Evolutionary conservation across 169 alveolate species (phyloP).

Genomic region (Plasmodium vivax): DNA sequence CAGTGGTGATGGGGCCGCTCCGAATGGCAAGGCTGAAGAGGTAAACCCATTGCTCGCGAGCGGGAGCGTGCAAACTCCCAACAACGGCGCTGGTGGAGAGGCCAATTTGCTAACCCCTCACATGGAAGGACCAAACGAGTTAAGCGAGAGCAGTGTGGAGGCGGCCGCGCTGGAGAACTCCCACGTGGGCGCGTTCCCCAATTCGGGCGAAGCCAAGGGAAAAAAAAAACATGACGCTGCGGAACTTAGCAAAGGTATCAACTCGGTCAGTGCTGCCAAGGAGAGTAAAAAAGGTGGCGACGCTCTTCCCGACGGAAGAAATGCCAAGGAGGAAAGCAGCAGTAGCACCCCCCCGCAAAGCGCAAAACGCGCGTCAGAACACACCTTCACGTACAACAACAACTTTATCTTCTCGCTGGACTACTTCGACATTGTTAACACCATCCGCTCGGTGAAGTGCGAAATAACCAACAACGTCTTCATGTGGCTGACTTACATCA

Average conservation of each 20-base stretch:
- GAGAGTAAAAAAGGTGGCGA: background rate
- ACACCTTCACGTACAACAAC: conserved; percentile 35
- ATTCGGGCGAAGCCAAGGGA: background rate
- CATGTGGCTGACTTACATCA: conserved; percentile 69
- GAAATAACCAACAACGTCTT: conserved; percentile 59
- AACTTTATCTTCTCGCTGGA: conserved; percentile 44
- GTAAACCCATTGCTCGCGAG: background rate
- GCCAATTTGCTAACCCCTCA: background rate
- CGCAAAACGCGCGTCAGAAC: background rate
- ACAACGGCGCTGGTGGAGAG: background rate
- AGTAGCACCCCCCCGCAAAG: background rate
- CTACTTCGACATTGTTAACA: conserved; percentile 56
- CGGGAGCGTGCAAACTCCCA: background rate
- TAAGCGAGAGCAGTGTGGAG: background rate
- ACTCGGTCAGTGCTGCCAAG: background rate
- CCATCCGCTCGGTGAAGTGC: conserved; percentile 65
- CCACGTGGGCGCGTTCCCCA: background rate
- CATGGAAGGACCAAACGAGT: background rate
- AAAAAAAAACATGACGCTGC: background rate
- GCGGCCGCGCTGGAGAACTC: background rate
- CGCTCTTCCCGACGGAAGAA: background rate
- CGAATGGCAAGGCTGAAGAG: background rate
- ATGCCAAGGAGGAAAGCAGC: background rate
- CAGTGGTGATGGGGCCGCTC: background rate
- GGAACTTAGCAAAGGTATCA: background rate